phyloP scores from a whole-genome alignment of 2,329 filamentous ascomycete species.

The Fusarium staphyleae region DNA sequence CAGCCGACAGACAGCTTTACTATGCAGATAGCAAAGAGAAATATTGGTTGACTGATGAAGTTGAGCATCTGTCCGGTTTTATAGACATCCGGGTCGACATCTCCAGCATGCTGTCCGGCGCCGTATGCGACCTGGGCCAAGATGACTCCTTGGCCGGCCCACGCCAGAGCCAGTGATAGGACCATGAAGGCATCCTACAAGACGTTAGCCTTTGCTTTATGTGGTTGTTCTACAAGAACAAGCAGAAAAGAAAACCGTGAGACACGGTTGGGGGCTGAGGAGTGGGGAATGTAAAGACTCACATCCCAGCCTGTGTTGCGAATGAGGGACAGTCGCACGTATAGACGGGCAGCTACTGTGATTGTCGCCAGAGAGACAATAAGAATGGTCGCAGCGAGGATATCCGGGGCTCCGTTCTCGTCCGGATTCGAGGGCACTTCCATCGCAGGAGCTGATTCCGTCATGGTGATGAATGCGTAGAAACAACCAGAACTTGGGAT shows the following conservation, averaged over 20 bases:
- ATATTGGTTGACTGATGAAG: constrained; percentile 54
- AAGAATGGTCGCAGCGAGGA: constrained; percentile 51
- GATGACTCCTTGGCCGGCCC: constrained; percentile 50
- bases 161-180: constrained; percentile 41
- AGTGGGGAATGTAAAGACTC: constrained; percentile 12
- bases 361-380: constrained; percentile 49
- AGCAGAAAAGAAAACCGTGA: not conserved
- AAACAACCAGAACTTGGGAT: constrained; percentile 11
- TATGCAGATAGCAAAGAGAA: constrained; percentile 50
- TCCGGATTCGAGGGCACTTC: constrained; percentile 42
- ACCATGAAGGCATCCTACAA: constrained; percentile 44
- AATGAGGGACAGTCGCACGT: constrained; percentile 56
- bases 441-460: constrained; percentile 20
- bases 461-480: constrained; percentile 10
- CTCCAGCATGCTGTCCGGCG: constrained; percentile 54
- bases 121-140: constrained; percentile 52
- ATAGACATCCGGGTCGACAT: constrained; percentile 48
- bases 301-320: constrained; percentile 57
- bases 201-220: constrained; percentile 1
- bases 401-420: constrained; percentile 47
- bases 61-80: constrained; percentile 51
- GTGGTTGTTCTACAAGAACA: not conserved
- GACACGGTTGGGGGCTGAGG: not conserved
- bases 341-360: constrained; percentile 51
- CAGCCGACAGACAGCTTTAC: constrained; percentile 53